These are phyloP conservation scores for Vaccinium corymbosum DNA, from an alignment of 148 eudicot genomes.

Conservation along the genomic window DNA sequence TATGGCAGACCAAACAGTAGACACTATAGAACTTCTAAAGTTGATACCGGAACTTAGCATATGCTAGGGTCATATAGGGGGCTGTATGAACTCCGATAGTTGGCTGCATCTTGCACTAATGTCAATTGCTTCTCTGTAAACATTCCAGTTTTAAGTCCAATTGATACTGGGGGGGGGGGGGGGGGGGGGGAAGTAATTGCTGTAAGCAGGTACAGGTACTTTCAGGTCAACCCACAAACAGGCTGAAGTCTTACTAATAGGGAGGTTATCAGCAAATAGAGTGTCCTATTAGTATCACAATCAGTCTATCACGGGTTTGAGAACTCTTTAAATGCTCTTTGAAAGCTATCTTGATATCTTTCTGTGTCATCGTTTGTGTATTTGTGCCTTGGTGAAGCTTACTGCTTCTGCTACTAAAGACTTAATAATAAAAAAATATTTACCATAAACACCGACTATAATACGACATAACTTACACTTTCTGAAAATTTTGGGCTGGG, in stretches of 20 bases:
- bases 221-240: not conserved
- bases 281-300: not conserved
- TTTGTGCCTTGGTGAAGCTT: not conserved
- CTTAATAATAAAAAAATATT: not conserved
- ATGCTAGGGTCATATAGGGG: not conserved
- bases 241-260: not conserved
- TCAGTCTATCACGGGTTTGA: not conserved
- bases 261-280: not conserved
- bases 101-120: not conserved
- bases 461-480: slow-evolving; percentile 64
- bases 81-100: not conserved
- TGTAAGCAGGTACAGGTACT: not conserved
- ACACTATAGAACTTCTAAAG: not conserved
- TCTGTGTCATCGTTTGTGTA: not conserved
- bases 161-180: not conserved
- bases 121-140: not conserved
- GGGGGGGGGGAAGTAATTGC: not conserved
- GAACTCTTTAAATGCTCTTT: not conserved
- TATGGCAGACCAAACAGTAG: not conserved
- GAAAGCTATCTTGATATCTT: not conserved
- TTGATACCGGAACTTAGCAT: not conserved
- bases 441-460: not conserved
- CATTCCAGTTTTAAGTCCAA: not conserved
- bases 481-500: slow-evolving; percentile 97
- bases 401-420: not conserved